Percentiles rank a stretch among this genome's conserved stretches.
Conservation (phyloP, 331 rosid species). For the Prunus yedoensis region DNA sequence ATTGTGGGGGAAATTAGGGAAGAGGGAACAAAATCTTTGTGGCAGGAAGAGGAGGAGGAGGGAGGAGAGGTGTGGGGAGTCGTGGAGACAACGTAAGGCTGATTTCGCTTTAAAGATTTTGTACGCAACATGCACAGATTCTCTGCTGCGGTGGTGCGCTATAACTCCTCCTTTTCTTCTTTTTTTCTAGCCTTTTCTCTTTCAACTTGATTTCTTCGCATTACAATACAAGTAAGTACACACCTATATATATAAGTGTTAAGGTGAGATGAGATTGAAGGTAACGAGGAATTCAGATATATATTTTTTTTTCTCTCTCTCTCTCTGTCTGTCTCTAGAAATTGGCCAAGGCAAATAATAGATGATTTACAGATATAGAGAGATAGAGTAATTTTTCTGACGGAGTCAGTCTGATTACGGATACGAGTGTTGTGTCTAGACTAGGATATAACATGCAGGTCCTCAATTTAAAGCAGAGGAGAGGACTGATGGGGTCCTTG, state of each 20-base stretch:
- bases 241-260: no score
- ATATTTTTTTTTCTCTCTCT: no score
- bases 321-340: no score
- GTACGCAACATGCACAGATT: constrained; percentile 55
- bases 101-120: constrained; percentile 67
- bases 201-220: not conserved
- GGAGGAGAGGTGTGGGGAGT: constrained; percentile 17
- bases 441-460: constrained; percentile 49
- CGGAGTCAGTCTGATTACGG: no score
- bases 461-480: constrained; percentile 43
- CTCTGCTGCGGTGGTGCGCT: not conserved
- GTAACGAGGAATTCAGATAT: not conserved
- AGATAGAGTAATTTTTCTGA: not conserved
- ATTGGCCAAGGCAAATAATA: no score
- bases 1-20: not conserved
- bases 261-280: not conserved
- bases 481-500: constrained; percentile 7
- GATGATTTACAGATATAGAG: no score
- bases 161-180: not conserved
- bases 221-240: not conserved
- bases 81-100: constrained; percentile 52
- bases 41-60: constrained; percentile 44
- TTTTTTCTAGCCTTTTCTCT: not conserved
- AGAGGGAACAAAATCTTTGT: constrained; percentile 45
- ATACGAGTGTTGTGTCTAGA: constrained; percentile 26